phyloP scores from a whole-genome alignment of 1,284 basidiomycete species.

The Ganoderma lingzhi region DNA sequence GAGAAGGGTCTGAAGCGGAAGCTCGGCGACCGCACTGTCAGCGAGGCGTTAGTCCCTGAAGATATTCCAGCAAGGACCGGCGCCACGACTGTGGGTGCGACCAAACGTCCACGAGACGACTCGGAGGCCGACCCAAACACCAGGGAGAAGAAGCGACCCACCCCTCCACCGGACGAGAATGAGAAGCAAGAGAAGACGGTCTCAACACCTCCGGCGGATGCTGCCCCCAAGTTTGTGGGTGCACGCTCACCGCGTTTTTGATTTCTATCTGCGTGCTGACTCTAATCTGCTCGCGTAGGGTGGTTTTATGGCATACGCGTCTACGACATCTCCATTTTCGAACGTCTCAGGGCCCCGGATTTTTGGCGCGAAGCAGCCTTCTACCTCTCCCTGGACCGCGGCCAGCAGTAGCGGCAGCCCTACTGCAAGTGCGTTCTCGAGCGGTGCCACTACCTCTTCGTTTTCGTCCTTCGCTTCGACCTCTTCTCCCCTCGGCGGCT shows the following conservation, averaged over 20 bases:
- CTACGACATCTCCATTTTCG: constrained; percentile 73
- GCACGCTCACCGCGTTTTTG: constrained; percentile 1
- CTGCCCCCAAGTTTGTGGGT: constrained; percentile 59
- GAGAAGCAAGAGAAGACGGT: constrained; percentile 32
- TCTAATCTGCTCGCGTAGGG: constrained; percentile 40
- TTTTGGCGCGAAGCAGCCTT: constrained; percentile 52
- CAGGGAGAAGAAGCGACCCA: constrained; percentile 66
- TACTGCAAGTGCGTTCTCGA: constrained; percentile 21
- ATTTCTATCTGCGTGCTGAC: background rate
- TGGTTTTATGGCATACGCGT: constrained; percentile 81
- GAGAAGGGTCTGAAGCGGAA: constrained; percentile 74
- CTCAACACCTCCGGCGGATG: constrained; percentile 25
- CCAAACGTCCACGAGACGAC: constrained; percentile 51
- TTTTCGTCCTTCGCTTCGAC: constrained; percentile 27
- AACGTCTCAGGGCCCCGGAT: constrained; percentile 71
- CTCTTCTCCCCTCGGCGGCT: constrained; percentile 13
- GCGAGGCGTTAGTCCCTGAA: constrained; percentile 42
- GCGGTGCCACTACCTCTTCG: constrained; percentile 23
- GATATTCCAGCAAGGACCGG: constrained; percentile 32
- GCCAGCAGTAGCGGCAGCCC: constrained; percentile 29
- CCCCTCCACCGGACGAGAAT: constrained; percentile 69
- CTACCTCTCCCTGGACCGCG: constrained; percentile 34
- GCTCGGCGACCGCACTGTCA: constrained; percentile 53
- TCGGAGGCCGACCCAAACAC: constrained; percentile 64
- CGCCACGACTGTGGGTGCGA: constrained; percentile 33